Base-by-base conservation (phyloP, 495 filamentous ascomycete genomes). In the Aspergillus ostianus region DNA sequence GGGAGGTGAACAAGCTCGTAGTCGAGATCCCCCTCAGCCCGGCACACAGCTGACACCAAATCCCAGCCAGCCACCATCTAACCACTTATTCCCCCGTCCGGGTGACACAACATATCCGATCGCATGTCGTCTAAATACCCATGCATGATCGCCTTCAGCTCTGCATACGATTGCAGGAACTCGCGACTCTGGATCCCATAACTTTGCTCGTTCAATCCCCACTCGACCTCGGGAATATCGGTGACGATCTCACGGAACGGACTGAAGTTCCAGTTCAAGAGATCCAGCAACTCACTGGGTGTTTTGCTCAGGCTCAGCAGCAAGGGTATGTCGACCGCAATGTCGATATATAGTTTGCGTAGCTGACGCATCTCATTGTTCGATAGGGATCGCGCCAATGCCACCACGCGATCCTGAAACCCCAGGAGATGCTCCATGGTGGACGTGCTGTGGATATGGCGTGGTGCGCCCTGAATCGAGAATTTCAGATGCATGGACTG, bases 261-360 rank as follows among this genome's bases (percentile, higher is more conserved):
- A n/a, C 36, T 23, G 18, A 59, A 32, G 53, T 59, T 59, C 49
- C 48, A 59, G 12, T 45, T 20, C 20, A 59, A 27, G 18, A 59
- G 29, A n/a, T 53, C 50, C 36, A 59, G 18, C 26, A 59, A 9
- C 17, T 47, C 57, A 21, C 13, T 59, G 19, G 57, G 57, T n/a
- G 57, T 59, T 50, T 59, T 59, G 32, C 57, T 51, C 57, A 59
- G 30, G 26, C 57, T 59, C 57, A 59, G 32, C 48, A 59, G 50
- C 21, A 59, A 36, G 21, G 57, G 57, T 20, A 59, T 53, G 32
- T 59, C 30, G 7, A 59, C 57, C 21, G 20, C 57, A 17, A 59
- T 26, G 3, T 53, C 49, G 20, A 59, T 32, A 19, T 53, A 21
- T 12, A 59, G 20, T 4, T 44, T 30, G 8, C 15, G 29, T 41